Evolutionary conservation across 1,284 basidiomycete genomes (phyloP).

Genomic region (Kwoniella shivajii): DNA sequence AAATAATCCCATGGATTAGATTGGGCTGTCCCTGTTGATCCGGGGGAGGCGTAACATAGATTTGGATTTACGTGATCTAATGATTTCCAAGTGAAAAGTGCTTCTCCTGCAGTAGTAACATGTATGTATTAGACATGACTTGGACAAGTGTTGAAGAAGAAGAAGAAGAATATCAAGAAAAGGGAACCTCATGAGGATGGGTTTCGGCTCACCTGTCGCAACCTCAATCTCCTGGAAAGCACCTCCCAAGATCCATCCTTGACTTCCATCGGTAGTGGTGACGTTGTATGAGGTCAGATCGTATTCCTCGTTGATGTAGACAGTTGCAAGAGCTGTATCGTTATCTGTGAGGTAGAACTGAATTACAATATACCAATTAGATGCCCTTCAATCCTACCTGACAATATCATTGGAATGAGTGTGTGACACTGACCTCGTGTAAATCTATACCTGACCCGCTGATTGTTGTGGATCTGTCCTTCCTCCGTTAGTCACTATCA

Average conservation of each 20-base stretch:
- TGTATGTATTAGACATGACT: too few species aligned
- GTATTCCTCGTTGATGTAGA: constrained; percentile 29
- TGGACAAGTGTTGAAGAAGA: too few species aligned
- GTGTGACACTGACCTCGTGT: constrained; percentile 30
- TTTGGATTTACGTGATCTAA: constrained; percentile 36
- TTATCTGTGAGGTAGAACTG: constrained; percentile 41
- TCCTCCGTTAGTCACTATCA: too few species aligned
- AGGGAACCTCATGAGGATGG: too few species aligned
- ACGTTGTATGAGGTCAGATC: constrained; percentile 30
- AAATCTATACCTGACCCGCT: constrained; percentile 23
- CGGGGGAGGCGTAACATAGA: constrained; percentile 29
- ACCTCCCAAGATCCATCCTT: constrained; percentile 37
- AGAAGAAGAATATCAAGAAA: too few species aligned
- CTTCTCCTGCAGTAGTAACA: constrained; percentile 14
- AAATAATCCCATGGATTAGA: constrained; percentile 35
- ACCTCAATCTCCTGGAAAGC: constrained; percentile 47
- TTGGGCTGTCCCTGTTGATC: constrained; percentile 20
- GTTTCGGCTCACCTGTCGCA: constrained; percentile 23
- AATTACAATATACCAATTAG: neutral
- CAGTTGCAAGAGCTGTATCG: constrained; percentile 41
- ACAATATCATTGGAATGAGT: neutral
- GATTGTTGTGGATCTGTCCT: constrained; percentile 15
- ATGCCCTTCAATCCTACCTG: neutral
- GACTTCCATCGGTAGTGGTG: constrained; percentile 13
- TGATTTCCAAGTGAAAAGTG: constrained; percentile 41